Evolutionary conservation across 306 rosid species (phyloP).

Genomic region (Casuarina glauca): DNA sequence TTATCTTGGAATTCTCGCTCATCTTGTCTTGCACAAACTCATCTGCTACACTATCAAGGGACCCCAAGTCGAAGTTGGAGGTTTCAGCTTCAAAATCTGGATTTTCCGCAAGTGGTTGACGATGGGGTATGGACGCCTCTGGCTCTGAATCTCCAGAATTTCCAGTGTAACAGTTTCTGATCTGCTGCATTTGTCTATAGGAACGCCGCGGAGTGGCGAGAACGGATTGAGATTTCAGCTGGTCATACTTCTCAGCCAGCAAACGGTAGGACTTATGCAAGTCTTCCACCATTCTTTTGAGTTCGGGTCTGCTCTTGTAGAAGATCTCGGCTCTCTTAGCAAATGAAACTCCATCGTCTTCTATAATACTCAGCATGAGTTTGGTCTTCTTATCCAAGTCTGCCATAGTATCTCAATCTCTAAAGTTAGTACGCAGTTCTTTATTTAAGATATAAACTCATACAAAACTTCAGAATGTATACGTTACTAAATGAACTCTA

Average conservation of each 20-base stretch:
- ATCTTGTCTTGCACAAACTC: no score
- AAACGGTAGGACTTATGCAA: conserved; percentile 34
- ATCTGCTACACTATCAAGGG: no score
- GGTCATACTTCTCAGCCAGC: conserved; percentile 29
- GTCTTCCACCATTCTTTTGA: conserved; percentile 29
- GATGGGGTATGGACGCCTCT: background rate
- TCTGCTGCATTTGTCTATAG: background rate
- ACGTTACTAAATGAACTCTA: no score
- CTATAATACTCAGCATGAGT: conserved; percentile 33
- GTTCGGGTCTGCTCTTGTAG: conserved; percentile 32
- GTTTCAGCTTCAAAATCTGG: background rate
- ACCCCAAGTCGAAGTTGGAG: background rate
- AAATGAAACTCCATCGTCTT: conserved; percentile 43
- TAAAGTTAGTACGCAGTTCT: no score
- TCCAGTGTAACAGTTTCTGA: background rate
- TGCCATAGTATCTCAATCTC: background rate
- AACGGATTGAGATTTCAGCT: conserved; percentile 13
- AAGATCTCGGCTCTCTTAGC: conserved; percentile 39
- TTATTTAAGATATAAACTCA: no score
- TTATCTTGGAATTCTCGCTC: no score
- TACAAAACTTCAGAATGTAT: background rate
- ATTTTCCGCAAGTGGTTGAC: background rate
- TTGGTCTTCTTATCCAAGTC: conserved; percentile 43
- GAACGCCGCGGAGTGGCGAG: background rate
- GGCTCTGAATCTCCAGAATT: background rate